These are phyloP conservation scores for Colletotrichum caudatum DNA, from an alignment of 2,329 filamentous ascomycete species.

Conservation along the genomic window DNA sequence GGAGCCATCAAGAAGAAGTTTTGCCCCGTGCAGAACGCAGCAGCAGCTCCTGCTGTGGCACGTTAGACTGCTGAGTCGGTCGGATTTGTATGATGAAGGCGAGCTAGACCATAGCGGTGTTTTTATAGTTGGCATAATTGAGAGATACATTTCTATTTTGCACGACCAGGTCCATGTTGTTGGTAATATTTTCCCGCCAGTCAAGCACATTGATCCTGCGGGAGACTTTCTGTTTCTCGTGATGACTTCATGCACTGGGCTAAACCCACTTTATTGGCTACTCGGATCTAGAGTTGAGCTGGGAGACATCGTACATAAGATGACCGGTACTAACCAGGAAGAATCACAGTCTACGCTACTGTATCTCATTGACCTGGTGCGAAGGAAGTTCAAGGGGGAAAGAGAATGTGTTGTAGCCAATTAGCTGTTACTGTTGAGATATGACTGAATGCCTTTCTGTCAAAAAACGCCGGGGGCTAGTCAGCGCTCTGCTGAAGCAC, in stretches of 20 bases:
- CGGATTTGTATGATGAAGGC: background rate
- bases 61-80: background rate
- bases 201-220: background rate
- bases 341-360: too few relatives aligned
- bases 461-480: too few relatives aligned
- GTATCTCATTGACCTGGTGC: too few relatives aligned
- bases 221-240: background rate
- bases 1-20: slow-evolving; percentile 36
- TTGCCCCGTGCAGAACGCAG: slow-evolving; percentile 18
- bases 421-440: too few relatives aligned
- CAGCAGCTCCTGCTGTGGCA: background rate
- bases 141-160: background rate
- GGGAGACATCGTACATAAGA: background rate
- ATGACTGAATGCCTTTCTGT: too few relatives aligned
- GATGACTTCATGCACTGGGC: background rate
- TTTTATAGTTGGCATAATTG: background rate
- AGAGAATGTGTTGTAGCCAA: too few relatives aligned
- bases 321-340: too few relatives aligned
- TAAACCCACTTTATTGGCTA: background rate
- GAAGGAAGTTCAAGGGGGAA: too few relatives aligned
- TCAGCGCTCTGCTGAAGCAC: too few relatives aligned
- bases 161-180: background rate
- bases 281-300: background rate
- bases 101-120: too few relatives aligned
- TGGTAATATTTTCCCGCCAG: background rate